Conservation (phyloP, 176 grass and related monocot genomes). For the Tillandsia fasciculata region DNA sequence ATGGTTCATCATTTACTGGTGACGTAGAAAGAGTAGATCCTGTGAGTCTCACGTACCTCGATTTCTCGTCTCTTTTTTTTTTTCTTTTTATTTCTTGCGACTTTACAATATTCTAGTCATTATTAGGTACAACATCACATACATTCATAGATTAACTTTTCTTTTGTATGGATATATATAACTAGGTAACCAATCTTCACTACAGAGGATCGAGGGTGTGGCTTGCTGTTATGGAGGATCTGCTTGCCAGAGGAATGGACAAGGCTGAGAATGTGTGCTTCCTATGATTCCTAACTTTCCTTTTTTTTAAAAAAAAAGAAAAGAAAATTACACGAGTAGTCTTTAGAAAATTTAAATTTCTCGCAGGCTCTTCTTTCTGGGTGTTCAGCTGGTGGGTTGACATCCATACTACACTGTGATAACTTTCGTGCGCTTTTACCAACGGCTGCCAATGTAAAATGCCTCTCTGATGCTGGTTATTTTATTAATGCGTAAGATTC, state of each 20-base stretch:
- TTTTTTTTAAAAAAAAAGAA: conserved; percentile 2
- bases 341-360: conserved; percentile 4
- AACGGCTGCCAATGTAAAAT: conserved; percentile 53
- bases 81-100: neutral
- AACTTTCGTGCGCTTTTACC: conserved; percentile 55
- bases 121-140: neutral
- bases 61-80: neutral
- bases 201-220: conserved; percentile 71
- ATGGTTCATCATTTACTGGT: conserved; percentile 76
- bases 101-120: neutral
- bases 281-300: neutral
- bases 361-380: conserved; percentile 86
- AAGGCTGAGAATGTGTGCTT: conserved; percentile 55
- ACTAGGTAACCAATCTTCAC: conserved; percentile 51
- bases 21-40: conserved; percentile 47
- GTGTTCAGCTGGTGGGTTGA: conserved; percentile 81
- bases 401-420: conserved; percentile 82
- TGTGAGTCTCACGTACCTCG: conserved; percentile 29
- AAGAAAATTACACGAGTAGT: neutral
- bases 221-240: conserved; percentile 68
- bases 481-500: conserved; percentile 67
- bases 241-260: conserved; percentile 59
- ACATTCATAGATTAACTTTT: conserved; percentile 5
- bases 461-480: conserved; percentile 80
- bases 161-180: conserved; percentile 6